Percentiles rank a stretch among this genome's conserved stretches.
phyloP scores from a whole-genome alignment of 208 protist species.

The Novymonas esmeraldas region DNA sequence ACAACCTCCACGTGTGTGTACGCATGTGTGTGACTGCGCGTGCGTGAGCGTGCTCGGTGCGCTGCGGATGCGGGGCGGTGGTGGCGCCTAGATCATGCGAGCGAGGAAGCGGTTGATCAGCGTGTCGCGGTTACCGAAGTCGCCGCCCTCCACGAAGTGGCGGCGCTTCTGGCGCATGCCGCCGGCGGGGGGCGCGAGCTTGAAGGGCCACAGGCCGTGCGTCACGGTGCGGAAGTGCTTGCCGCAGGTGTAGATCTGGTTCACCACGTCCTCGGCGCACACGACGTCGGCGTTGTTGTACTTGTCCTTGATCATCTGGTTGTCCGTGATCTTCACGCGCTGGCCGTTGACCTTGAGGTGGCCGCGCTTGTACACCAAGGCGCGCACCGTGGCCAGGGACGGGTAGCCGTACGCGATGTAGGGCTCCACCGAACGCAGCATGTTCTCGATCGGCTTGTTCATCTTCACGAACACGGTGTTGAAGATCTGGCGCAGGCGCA shows the following conservation, averaged over 20 bases:
- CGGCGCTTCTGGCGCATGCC: constrained; percentile 96
- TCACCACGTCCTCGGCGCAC: constrained; percentile 99
- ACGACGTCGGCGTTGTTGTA: constrained; percentile 96
- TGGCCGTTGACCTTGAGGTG: constrained; percentile 97
- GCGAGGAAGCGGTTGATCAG: constrained; percentile 98
- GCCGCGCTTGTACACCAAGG: constrained; percentile 99
- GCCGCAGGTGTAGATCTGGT: constrained; percentile 99
- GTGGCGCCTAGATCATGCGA: constrained; percentile 95
- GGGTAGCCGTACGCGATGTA: constrained; percentile 99
- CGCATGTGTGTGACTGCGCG: too few relatives aligned
- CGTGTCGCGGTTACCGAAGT: constrained; percentile 99
- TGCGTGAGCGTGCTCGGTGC: too few relatives aligned
- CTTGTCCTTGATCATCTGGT: constrained; percentile 95
- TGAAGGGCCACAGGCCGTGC: constrained; percentile 99
- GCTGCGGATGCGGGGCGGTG: too few relatives aligned
- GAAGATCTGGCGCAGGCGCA: constrained; percentile 99
- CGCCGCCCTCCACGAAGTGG: constrained; percentile 99
- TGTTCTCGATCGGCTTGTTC: constrained; percentile 99
- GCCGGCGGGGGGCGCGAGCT: constrained; percentile 95
- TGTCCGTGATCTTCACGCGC: constrained; percentile 97
- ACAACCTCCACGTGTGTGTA: too few relatives aligned
- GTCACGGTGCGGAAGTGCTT: constrained; percentile 98
- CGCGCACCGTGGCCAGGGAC: constrained; percentile 96
- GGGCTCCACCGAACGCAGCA: constrained; percentile 98
- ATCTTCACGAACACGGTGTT: constrained; percentile 99